Evolutionary conservation across 495 filamentous ascomycete genomes (phyloP).

Genomic region (Penicillium coffeae): DNA sequence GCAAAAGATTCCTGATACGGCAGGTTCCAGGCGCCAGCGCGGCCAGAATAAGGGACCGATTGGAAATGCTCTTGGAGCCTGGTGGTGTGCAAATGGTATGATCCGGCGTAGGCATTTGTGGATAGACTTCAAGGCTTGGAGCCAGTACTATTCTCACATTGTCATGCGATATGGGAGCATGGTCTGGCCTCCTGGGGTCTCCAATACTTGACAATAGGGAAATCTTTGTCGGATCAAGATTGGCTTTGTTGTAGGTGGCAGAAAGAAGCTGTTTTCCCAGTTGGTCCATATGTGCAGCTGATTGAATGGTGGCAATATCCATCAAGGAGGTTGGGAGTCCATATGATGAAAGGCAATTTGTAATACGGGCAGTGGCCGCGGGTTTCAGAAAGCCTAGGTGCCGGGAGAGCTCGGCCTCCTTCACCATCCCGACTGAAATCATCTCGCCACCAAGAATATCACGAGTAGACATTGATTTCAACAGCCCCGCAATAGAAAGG

Average conservation of each 20-base stretch:
- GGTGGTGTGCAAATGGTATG: constrained; percentile 79
- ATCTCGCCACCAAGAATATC: too few species aligned
- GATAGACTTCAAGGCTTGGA: constrained; percentile 68
- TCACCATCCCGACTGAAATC: too few species aligned
- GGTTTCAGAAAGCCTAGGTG: too few species aligned
- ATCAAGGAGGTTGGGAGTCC: too few species aligned
- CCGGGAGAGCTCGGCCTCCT: too few species aligned
- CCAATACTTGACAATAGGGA: constrained; percentile 90
- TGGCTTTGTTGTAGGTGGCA: constrained; percentile 99
- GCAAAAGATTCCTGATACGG: constrained; percentile 85
- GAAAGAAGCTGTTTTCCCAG: too few species aligned
- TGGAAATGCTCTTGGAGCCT: constrained; percentile 96
- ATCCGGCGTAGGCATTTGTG: constrained; percentile 58
- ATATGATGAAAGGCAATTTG: too few species aligned
- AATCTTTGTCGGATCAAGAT: constrained; percentile 91
- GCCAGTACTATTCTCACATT: constrained; percentile 82
- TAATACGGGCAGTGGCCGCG: too few species aligned
- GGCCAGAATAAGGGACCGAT: constrained; percentile 86
- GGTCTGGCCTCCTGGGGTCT: constrained; percentile 76
- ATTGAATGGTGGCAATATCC: too few species aligned
- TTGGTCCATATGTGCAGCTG: too few species aligned
- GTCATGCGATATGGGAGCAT: constrained; percentile 80
- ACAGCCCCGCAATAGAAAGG: too few species aligned
- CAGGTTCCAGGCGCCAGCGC: constrained; percentile 85
- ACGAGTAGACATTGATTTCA: too few species aligned